These are phyloP conservation scores for Acanthamoeba quina DNA, from an alignment of 208 protist genomes.

Conservation along the genomic window DNA sequence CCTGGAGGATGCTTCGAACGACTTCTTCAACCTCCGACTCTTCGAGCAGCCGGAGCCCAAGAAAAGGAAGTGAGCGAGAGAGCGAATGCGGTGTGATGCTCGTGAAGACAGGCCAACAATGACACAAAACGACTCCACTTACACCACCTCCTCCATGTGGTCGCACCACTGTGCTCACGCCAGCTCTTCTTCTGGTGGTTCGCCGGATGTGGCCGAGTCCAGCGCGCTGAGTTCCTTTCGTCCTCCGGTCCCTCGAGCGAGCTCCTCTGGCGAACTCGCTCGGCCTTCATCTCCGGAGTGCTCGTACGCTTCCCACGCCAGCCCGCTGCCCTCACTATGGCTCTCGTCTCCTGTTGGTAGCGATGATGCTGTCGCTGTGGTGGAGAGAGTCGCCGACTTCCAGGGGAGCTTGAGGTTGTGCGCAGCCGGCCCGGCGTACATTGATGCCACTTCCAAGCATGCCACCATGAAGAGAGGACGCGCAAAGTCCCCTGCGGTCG, in stretches of 20 bases:
- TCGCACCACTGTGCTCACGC: neutral
- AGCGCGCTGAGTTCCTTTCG: neutral
- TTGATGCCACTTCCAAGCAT: constrained; percentile 10
- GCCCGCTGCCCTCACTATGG: neutral
- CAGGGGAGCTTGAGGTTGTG: constrained; percentile 27
- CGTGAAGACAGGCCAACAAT: neutral
- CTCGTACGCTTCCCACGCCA: neutral
- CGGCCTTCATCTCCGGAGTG: neutral
- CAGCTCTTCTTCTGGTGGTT: neutral
- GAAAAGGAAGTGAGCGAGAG: constrained; percentile 19
- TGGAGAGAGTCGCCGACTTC: neutral
- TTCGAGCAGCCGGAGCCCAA: constrained; percentile 36
- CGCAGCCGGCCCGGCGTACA: constrained; percentile 13
- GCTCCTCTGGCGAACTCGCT: neutral
- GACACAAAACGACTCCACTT: neutral
- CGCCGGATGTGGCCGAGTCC: neutral
- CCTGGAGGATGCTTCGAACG: constrained; percentile 39
- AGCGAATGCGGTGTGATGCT: neutral
- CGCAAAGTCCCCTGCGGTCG: constrained; percentile 7
- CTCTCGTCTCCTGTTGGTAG: neutral
- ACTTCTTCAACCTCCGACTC: constrained; percentile 65
- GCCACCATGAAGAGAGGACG: constrained; percentile 47
- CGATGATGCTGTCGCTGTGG: neutral
- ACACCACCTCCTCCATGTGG: too few species aligned
- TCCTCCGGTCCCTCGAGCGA: neutral